Percentiles rank a stretch among this genome's conserved stretches.
Conservation (phyloP, 2,329 filamentous ascomycete species). For the Trichoderma sp. region DNA sequence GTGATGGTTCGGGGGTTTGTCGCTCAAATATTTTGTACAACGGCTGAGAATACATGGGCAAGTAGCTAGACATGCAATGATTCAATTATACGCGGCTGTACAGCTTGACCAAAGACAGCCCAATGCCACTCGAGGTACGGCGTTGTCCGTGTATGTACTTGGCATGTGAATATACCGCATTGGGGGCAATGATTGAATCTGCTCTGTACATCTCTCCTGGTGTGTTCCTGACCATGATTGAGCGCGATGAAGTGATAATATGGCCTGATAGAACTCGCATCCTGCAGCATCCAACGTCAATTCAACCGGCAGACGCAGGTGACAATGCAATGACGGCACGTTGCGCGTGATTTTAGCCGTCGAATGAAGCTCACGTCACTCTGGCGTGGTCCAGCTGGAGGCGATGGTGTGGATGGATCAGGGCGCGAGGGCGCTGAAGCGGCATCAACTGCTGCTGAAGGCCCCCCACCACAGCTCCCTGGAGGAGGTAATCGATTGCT, state of each 20-base stretch:
- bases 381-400: conserved; percentile 13
- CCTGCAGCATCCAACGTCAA: background rate
- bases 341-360: conserved; percentile 12
- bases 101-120: background rate
- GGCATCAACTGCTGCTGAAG: background rate
- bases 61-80: background rate
- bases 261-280: background rate
- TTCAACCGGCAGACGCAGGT: background rate
- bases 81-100: background rate
- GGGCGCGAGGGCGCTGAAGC: background rate
- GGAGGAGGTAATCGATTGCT: conserved; percentile 6
- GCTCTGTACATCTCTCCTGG: too few relatives aligned
- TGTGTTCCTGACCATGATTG: background rate
- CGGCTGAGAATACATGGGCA: background rate
- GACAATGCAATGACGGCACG: background rate
- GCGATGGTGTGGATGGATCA: background rate
- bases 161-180: background rate
- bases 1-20: background rate
- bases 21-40: background rate
- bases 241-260: background rate
- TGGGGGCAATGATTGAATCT: background rate
- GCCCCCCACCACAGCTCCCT: conserved; percentile 11
- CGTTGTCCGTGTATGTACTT: too few relatives aligned
- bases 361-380: conserved; percentile 13
- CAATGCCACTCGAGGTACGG: background rate